Evolutionary conservation across 2,329 filamentous ascomycete species (phyloP).

Genomic region (Onygena corvina): DNA sequence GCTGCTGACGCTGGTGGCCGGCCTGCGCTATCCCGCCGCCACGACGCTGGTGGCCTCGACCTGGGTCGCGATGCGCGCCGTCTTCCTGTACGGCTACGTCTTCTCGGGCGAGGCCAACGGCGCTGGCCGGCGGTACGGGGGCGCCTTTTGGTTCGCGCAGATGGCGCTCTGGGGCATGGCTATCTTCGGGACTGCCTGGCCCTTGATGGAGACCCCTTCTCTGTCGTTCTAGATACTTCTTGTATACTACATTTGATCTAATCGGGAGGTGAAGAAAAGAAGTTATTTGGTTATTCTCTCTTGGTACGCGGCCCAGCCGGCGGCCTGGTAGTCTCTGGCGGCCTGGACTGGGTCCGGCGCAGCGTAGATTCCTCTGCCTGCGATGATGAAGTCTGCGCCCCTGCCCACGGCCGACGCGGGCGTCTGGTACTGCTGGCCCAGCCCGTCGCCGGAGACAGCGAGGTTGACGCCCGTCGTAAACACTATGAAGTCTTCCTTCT

Average conservation of each 20-base stretch:
- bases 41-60: slow-evolving; percentile 35
- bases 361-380: slow-evolving; percentile 37
- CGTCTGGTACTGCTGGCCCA: slow-evolving; percentile 40
- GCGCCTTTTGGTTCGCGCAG: slow-evolving; percentile 31
- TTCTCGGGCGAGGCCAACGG: slow-evolving; percentile 30
- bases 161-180: slow-evolving; percentile 30
- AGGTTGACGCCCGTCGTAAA: slow-evolving; percentile 40
- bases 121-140: slow-evolving; percentile 27
- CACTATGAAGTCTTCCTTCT: slow-evolving; percentile 37
- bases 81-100: slow-evolving; percentile 41
- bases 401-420: slow-evolving; percentile 35
- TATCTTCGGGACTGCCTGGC: slow-evolving; percentile 22
- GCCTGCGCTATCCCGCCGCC: slow-evolving; percentile 41
- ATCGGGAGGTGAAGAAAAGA: no score
- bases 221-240: neutral
- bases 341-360: slow-evolving; percentile 35
- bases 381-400: slow-evolving; percentile 39
- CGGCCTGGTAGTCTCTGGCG: slow-evolving; percentile 33
- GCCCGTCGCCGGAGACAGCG: slow-evolving; percentile 36
- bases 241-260: no score
- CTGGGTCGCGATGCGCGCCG: slow-evolving; percentile 41
- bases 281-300: slow-evolving; percentile 27
- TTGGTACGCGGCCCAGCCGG: slow-evolving; percentile 38
- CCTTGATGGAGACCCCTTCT: neutral
- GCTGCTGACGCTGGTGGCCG: slow-evolving; percentile 42